Conservation (phyloP, 148 eudicot species). For the Talinum fruticosum region DNA sequence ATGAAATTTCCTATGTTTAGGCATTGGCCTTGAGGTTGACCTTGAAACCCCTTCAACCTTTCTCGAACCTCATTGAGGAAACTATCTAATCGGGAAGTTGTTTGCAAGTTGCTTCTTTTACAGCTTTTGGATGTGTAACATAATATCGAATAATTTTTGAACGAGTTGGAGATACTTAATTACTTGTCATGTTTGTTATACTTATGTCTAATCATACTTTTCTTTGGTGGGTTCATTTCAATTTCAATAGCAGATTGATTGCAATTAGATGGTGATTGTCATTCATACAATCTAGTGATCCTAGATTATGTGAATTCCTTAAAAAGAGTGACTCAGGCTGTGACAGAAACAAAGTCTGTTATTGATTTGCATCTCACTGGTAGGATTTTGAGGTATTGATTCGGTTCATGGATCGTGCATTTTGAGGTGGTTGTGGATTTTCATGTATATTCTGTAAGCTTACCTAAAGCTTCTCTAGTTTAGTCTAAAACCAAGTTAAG, state of each 20-base stretch:
- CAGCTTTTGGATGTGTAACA: neutral
- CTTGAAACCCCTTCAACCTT: neutral
- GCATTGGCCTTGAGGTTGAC: neutral
- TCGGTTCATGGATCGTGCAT: too few relatives aligned
- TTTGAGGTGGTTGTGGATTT: too few relatives aligned
- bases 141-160: neutral
- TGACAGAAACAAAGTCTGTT: too few relatives aligned
- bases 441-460: too few relatives aligned
- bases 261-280: neutral
- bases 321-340: too few relatives aligned
- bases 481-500: too few relatives aligned
- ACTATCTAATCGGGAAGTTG: neutral
- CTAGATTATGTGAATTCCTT: neutral
- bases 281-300: neutral
- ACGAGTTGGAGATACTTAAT: neutral
- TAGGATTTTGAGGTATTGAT: too few relatives aligned
- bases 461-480: too few relatives aligned
- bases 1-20: neutral
- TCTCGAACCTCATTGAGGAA: neutral
- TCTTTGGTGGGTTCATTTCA: neutral
- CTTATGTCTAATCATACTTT: neutral
- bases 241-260: neutral
- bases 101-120: neutral
- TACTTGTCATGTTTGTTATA: neutral
- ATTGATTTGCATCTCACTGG: too few relatives aligned